Conservation (phyloP, 352 stramenopile genomes). For the Phytophthora pluvialis region DNA sequence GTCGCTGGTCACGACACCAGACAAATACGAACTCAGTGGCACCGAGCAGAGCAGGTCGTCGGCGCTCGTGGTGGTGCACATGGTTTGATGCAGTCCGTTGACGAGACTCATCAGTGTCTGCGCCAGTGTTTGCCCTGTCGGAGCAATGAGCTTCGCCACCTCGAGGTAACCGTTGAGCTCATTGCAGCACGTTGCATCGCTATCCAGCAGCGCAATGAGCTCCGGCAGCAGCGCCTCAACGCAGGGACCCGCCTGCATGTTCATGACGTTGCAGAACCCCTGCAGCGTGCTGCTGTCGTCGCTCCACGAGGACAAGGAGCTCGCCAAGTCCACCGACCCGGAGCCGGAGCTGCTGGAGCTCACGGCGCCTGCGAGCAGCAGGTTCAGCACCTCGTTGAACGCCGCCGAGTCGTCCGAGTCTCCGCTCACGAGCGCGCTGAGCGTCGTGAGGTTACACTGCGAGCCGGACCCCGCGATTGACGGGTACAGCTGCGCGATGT, state of each 20-base stretch:
- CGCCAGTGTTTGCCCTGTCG: slow-evolving; percentile 49
- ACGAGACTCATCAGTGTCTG: slow-evolving; percentile 52
- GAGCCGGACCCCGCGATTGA: slow-evolving; percentile 42
- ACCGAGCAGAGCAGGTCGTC: slow-evolving; percentile 57
- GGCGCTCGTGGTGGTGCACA: slow-evolving; percentile 53
- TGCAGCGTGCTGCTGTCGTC: slow-evolving; percentile 45
- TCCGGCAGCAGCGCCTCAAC: slow-evolving; percentile 49
- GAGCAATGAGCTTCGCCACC: slow-evolving; percentile 52
- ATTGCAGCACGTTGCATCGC: slow-evolving; percentile 54
- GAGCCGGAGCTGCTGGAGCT: slow-evolving; percentile 30
- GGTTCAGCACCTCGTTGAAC: slow-evolving; percentile 52
- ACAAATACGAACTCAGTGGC: slow-evolving; percentile 48
- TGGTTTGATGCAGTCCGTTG: slow-evolving; percentile 61
- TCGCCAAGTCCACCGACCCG: slow-evolving; percentile 25
- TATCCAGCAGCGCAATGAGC: slow-evolving; percentile 51
- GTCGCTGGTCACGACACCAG: slow-evolving; percentile 32
- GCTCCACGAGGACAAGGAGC: slow-evolving; percentile 46
- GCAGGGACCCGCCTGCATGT: slow-evolving; percentile 52
- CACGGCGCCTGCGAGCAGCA: slow-evolving; percentile 42
- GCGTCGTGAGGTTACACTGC: slow-evolving; percentile 58
- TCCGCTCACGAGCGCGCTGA: slow-evolving; percentile 46
- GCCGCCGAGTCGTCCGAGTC: slow-evolving; percentile 35
- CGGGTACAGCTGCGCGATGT: slow-evolving; percentile 50
- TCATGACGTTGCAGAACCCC: slow-evolving; percentile 69
- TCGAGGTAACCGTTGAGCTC: slow-evolving; percentile 56